Evolutionary conservation across 2,329 filamentous ascomycete species (phyloP), one percentile per base, ranked within the genome.

Genomic region (Phaeomoniella chlamydospora): DNA sequence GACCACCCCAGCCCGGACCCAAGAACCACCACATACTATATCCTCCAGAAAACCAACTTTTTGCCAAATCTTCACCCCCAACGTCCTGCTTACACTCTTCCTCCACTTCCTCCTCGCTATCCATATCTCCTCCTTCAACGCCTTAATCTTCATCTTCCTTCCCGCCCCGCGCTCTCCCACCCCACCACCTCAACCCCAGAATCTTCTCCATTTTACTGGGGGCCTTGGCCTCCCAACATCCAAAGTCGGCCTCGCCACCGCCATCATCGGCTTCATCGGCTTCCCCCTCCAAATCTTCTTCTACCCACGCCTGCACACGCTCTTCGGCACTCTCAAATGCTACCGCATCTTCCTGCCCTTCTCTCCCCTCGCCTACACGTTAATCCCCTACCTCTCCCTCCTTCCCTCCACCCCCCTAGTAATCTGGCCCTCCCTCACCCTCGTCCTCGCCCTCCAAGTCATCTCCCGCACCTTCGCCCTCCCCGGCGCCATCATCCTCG

Each of bases 211-310:
- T 41, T 86, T 80, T 45, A 69, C 71, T 1, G 81, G 83, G 17
- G 84, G 84, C 2, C 64, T 90, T 0, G 80, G 80, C n/a, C 68
- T 90, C 36, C 71, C 72, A 1, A 76, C 81, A 0, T 67, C 70
- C 1, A 70, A 72, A 2, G 79, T 90, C 18, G 83, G 83, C n/a
- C 59, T 82, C 31, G 80, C 80, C 3, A 85, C 87, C 61, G 76
- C 82, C 2, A 76, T 81, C 35, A 68, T 90, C 12, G 84, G 83
- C 5, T 57, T 72, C 34, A 74, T 88, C 31, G 84, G 84, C n/a
- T 78, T 90, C 26, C 59, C 66, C 0, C 62, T 90, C 32, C 80
- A 84, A 51, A 67, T 84, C 15, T 64, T 80, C 34, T 58, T 84
- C 6, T 88, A 87, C 50, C 81, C 82, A 1, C 57, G 59, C 18